Percentiles rank a stretch among this genome's conserved stretches.
Conservation (phyloP, 441 rosid genomes). For the Populus hybrid region DNA sequence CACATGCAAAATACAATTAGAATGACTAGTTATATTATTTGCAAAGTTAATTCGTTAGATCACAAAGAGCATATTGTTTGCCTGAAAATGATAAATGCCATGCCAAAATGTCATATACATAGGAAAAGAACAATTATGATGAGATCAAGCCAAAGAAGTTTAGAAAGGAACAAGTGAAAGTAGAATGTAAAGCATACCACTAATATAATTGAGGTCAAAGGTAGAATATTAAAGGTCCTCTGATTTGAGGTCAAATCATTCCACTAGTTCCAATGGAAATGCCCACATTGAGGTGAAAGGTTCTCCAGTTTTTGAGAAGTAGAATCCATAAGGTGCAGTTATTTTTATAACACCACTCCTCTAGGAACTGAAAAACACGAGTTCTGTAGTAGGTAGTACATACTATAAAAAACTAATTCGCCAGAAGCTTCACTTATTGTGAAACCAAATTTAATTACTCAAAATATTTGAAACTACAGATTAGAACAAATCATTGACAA, state of each 20-base stretch:
- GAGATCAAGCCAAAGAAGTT: conserved; percentile 3
- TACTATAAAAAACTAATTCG: background rate
- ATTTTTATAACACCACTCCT: background rate
- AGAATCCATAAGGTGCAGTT: background rate
- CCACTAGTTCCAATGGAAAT: conserved; percentile 3
- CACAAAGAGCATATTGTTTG: background rate
- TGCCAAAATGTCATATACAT: background rate
- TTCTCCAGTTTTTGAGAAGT: background rate
- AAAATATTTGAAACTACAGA: background rate
- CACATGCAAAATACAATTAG: background rate
- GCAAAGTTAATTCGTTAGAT: background rate
- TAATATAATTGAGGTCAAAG: background rate
- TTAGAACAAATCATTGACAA: background rate
- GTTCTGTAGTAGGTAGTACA: background rate
- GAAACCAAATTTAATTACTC: conserved; percentile 4
- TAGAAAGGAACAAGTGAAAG: background rate
- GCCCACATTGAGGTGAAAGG: background rate
- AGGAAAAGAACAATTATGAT: background rate
- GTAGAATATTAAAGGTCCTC: background rate
- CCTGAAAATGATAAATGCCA: background rate
- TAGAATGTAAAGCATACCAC: background rate
- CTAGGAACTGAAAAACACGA: no score
- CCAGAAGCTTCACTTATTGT: background rate
- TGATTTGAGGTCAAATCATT: background rate
- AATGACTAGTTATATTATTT: background rate